These are phyloP conservation scores for Trichosporon sp. DNA, from an alignment of 1,284 basidiomycete species.

Conservation along the genomic window DNA sequence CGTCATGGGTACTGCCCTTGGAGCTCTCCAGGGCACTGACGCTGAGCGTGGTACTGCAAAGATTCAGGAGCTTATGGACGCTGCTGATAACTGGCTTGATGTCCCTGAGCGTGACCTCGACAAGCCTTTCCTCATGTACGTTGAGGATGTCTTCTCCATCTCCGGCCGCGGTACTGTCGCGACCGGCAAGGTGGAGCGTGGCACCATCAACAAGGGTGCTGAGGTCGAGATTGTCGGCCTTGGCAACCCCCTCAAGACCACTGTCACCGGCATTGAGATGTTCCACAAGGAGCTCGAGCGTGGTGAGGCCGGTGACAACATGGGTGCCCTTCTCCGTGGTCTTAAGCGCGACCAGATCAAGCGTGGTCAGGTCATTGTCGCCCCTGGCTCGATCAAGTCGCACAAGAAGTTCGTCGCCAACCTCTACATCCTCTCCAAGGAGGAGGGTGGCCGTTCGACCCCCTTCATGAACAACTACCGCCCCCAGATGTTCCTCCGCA, in stretches of 20 bases:
- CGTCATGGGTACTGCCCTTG: slow-evolving; percentile 91
- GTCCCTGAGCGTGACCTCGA: slow-evolving; percentile 93
- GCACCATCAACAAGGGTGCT: slow-evolving; percentile 82
- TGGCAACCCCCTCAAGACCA: slow-evolving; percentile 80
- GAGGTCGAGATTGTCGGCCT: slow-evolving; percentile 93
- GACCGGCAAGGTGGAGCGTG: slow-evolving; percentile 96
- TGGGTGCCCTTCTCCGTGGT: slow-evolving; percentile 95
- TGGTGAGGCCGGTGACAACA: slow-evolving; percentile 98
- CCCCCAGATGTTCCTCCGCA: slow-evolving; percentile 94
- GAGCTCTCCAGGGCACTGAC: slow-evolving; percentile 82
- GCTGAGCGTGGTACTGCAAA: slow-evolving; percentile 72
- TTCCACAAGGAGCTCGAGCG: slow-evolving; percentile 99
- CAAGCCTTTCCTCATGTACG: slow-evolving; percentile 93
- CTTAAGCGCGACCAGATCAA: slow-evolving; percentile 94
- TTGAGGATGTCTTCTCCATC: slow-evolving; percentile 98
- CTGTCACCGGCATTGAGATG: slow-evolving; percentile 97
- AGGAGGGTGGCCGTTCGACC: slow-evolving; percentile 96
- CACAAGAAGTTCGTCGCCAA: slow-evolving; percentile 91
- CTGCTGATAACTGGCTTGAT: slow-evolving; percentile 93
- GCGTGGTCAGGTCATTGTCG: slow-evolving; percentile 86
- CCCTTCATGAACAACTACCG: slow-evolving; percentile 97
- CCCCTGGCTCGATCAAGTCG: slow-evolving; percentile 88
- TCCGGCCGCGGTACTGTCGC: slow-evolving; percentile 97
- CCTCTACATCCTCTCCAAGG: slow-evolving; percentile 91
- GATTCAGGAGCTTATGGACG: slow-evolving; percentile 76